Base-by-base conservation (phyloP, 2,329 filamentous ascomycete genomes). In the Penicillium aurantiogriseum region DNA sequence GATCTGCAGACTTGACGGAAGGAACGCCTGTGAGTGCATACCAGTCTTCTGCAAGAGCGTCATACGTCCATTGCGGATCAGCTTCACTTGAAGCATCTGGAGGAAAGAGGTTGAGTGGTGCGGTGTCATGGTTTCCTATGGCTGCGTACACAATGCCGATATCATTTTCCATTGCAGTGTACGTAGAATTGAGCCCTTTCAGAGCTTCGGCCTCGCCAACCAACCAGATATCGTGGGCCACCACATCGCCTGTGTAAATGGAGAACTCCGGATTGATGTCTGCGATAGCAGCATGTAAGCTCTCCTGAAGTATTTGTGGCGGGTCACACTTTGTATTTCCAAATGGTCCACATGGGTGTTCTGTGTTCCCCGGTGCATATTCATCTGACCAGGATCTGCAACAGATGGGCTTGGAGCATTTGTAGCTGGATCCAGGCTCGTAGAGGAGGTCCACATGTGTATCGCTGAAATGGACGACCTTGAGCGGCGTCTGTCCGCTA, bases 161-260 rank as follows among this genome's bases (percentile, higher is more conserved):
- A 9, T 49, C 52, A 0, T 67, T 63, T 23, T 74, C 69, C 76
- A 85, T 83, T 42, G 75, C 72, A 4, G 64, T 63, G 63, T 84
- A 85, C 5, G 81, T 79, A 35, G 76, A 68, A 27, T 76, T 71
- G 54, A 85, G 63, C 46, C 76, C 70, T 25, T 60, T 42, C 1
- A 71, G 66, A 2, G 72, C 73, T 45, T 74, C 69, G 2, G 65
- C 56, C 25, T 74, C 57, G 40, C 69, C 70, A 4, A 74, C 69
- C 11, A 70, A 60, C 76, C 75, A 78, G 8, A 77, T 66, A 40
- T 74, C 74, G 43, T 84, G 81, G 56, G 84, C 81, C 10, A 85
- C 75, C 29, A 86, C 77, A 58, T 86, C 84, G 6, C 84, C 84
- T 0, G 84, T 86, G 70, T 85, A 86, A 49, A 86, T 76, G n/a